Evolutionary conservation across 2,329 filamentous ascomycete genomes (phyloP).

Genomic region (Tolypocladium guangdongense): DNA sequence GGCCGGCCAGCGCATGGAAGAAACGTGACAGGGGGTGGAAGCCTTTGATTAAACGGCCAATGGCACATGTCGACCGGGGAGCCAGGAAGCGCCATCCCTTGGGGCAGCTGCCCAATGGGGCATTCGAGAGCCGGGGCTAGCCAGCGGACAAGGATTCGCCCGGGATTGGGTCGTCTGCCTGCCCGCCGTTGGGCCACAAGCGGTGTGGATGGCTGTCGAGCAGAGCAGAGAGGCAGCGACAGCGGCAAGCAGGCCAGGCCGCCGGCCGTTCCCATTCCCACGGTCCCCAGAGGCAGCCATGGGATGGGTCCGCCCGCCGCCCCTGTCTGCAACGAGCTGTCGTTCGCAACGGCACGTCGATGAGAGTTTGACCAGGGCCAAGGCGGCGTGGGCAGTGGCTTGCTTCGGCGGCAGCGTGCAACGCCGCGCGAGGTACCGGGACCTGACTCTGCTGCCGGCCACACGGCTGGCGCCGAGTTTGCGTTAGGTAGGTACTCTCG

Average conservation of each 20-base stretch:
- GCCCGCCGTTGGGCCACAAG: slow-evolving; percentile 20
- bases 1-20: slow-evolving; percentile 35
- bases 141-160: slow-evolving; percentile 27
- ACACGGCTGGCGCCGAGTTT: slow-evolving; percentile 1
- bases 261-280: neutral
- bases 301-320: neutral
- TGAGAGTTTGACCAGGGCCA: neutral
- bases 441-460: neutral
- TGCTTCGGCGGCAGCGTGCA: neutral
- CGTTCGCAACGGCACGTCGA: neutral
- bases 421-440: neutral
- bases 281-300: neutral
- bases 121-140: slow-evolving; percentile 35
- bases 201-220: slow-evolving; percentile 17
- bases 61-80: slow-evolving; percentile 24
- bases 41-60: slow-evolving; percentile 43
- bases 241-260: neutral
- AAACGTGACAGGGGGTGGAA: slow-evolving; percentile 37
- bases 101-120: slow-evolving; percentile 39
- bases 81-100: slow-evolving; percentile 22
- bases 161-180: slow-evolving; percentile 18
- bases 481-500: neutral
- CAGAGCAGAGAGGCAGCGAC: neutral
- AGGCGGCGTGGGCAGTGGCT: neutral
- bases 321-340: neutral